phyloP scores from a whole-genome alignment of 352 stramenopile genomes.

The Pythium sukuiense region DNA sequence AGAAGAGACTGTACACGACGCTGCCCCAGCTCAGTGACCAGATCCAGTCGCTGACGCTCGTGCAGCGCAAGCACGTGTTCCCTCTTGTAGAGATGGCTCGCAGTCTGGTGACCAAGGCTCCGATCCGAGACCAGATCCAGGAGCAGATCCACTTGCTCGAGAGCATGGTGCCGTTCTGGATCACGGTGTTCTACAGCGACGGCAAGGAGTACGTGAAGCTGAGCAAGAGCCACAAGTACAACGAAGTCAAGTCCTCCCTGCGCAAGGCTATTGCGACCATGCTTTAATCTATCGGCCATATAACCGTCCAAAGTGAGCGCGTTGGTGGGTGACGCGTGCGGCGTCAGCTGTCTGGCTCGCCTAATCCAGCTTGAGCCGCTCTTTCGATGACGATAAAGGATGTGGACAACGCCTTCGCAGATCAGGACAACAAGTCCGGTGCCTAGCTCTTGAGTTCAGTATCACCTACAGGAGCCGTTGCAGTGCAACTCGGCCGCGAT shows the following conservation, averaged over 20 bases:
- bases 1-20: slow-evolving; percentile 51
- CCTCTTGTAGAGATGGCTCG: slow-evolving; percentile 41
- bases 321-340: slow-evolving; percentile 1
- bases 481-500: too few relatives aligned
- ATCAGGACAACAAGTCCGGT: neutral
- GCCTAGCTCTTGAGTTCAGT: neutral
- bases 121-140: slow-evolving; percentile 42
- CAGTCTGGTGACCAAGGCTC: slow-evolving; percentile 31
- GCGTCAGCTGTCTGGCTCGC: slow-evolving; percentile 5
- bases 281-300: too few relatives aligned
- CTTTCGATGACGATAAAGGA: neutral
- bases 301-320: too few relatives aligned
- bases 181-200: slow-evolving; percentile 62
- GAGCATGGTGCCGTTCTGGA: slow-evolving; percentile 69
- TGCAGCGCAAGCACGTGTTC: slow-evolving; percentile 67
- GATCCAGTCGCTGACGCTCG: slow-evolving; percentile 67
- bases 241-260: slow-evolving; percentile 58
- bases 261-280: slow-evolving; percentile 43
- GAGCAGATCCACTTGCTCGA: slow-evolving; percentile 75
- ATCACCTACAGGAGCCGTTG: neutral
- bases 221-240: slow-evolving; percentile 61
- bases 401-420: neutral
- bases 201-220: slow-evolving; percentile 72
- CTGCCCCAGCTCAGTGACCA: slow-evolving; percentile 76
- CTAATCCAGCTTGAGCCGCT: neutral